Evolutionary conservation across 2,329 filamentous ascomycete species (phyloP), one percentile per base, ranked within the genome.

Genomic region (Hypoxylon rubiginosum): DNA sequence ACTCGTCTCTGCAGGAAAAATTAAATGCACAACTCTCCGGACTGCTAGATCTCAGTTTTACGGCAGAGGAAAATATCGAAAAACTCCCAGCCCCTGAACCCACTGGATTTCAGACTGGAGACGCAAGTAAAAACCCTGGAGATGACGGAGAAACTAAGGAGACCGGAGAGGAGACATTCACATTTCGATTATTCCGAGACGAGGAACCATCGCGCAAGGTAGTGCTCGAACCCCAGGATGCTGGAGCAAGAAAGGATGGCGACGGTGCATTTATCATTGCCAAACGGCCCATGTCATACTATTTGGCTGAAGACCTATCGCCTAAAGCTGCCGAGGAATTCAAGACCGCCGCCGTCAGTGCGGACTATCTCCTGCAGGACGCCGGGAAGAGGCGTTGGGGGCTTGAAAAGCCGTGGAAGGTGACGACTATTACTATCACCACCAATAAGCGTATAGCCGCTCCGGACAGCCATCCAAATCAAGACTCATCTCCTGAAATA

Each of bases 351-450:
- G 85, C 88, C 2, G 77, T 90, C 10, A 83, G 76, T 30, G 84
- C 83, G 5, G 83, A 85, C n/a, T 82, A 86, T 13, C 75, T 91
- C 13, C 55, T 85, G 1, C 72, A 72, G 21, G 77, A 80, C 64
- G 82, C 83, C n/a, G 73, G 71, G 49, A 77, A 74, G 70, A 79
- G 82, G 58, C 80, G 81, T 6, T 90, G 87, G 87, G 88, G 88
- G 0, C 75, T 87, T 45, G 87, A 90, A 75, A 80, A 86, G 69
- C 87, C 88, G 1, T 90, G 88, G 88, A 82, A 83, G 60, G 86
- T 89, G 13, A 82, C 78, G 3, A 79, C 77, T 30, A 78, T 88
- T 32, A 76, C 71, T 1, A 72, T 80, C n/a, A 76, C 72, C n/a
- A 75, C 74, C 15, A 78, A 76, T 57, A 70, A 59, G 45, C 52